Base-by-base conservation (phyloP, 805 yeast species). In the Candida patagonica region DNA sequence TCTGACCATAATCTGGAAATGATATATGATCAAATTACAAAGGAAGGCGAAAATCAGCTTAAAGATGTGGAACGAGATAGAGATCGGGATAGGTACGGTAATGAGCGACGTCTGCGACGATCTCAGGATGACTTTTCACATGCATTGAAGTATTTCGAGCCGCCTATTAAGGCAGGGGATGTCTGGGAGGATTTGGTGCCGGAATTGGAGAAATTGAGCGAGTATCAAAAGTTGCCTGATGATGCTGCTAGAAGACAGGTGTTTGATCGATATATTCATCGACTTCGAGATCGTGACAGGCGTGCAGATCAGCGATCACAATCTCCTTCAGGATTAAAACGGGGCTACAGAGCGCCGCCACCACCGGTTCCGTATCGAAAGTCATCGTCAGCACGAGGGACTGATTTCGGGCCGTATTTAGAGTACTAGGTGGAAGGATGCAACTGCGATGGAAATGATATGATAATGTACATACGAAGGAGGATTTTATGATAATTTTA, bases 151-250 rank as follows among this genome's bases (percentile, higher is more conserved):
- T 49, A 53, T 25, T 45, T 59, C 19, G 58, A 54, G 32, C 63
- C 63, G 5, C 52, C 47, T 2, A 46, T 60, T 20, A 34, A 50
- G 3, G 42, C 50, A n/a, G 55, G 52, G 1, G 53, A 59, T 6
- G 53, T 54, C 1, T 70, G 71, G 70, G 68, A 60, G 6, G 58
- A 50, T 4, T 56, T 65, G 2, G 49, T 52, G 38, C 49, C 52
- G 7, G 49, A 55, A 12, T 35, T 70, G 8, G 47, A 53, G 35
- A 41, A 49, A 4, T 42, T 57, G 1, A 48, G 49, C 2, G 73
- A 67, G 44, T 67, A 50, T 41, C 38, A 41, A 30, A 67, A 61
- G 8, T 40, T 71, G 4, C 59, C 56, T 4, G 55, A 54, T 23
- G 68, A 62, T 7, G 54, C 49, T 10, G 27, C 46, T 7, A 46